A percentile compares a stretch with the other conserved stretches of the same genome.
These are phyloP conservation scores for Aspergillus bombycis DNA, from an alignment of 2,329 filamentous ascomycete genomes.

Conservation along the genomic window DNA sequence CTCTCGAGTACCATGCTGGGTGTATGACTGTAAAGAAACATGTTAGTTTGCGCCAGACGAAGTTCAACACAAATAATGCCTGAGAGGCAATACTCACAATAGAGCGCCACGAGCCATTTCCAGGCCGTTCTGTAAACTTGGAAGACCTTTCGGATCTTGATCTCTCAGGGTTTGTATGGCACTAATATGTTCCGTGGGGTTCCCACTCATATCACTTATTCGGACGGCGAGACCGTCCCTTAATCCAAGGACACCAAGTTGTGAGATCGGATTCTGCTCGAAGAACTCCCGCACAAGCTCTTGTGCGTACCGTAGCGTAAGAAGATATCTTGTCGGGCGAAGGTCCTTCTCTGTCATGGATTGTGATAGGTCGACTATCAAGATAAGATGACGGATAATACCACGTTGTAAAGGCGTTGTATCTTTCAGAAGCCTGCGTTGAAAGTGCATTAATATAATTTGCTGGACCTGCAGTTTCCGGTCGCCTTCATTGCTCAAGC, in stretches of 20 bases:
- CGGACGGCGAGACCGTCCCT: constrained; percentile 84
- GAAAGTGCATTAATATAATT: constrained; percentile 9
- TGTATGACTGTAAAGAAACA: constrained; percentile 64
- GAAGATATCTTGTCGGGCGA: constrained; percentile 80
- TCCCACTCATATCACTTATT: constrained; percentile 87
- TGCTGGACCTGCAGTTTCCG: neutral
- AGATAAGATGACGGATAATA: constrained; percentile 93
- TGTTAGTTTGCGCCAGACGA: constrained; percentile 6
- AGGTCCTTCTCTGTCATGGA: constrained; percentile 96
- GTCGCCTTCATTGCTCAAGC: constrained; percentile 11
- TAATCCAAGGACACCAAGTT: constrained; percentile 91
- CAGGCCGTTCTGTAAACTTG: constrained; percentile 88
- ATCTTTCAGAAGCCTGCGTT: constrained; percentile 76
- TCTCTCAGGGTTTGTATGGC: constrained; percentile 69
- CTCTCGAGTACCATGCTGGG: constrained; percentile 93
- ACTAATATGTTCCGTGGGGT: constrained; percentile 83
- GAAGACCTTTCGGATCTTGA: constrained; percentile 71
- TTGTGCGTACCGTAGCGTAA: constrained; percentile 79
- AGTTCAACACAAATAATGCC: neutral
- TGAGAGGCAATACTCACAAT: constrained; percentile 59
- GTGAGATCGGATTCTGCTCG: constrained; percentile 97
- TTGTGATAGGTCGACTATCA: constrained; percentile 88
- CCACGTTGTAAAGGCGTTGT: constrained; percentile 94
- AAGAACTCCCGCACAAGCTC: constrained; percentile 95
- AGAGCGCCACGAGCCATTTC: constrained; percentile 92